Evolutionary conservation across 176 grass and related monocot genomes (phyloP).

Genomic region (Pontederia crassipes): DNA sequence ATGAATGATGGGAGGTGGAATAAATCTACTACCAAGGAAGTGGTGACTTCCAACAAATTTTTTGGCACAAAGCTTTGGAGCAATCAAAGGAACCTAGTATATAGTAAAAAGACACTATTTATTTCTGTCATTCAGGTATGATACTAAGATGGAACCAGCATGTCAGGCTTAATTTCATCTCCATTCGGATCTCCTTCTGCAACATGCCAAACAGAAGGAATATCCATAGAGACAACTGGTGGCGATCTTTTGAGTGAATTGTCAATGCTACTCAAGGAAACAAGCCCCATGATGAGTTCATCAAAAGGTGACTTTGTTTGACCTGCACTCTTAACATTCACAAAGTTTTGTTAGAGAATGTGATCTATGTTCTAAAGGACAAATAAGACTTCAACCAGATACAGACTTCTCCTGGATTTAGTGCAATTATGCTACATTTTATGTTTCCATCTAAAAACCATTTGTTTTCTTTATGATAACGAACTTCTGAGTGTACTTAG

Average conservation of each 20-base stretch:
- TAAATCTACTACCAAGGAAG: conserved; percentile 94
- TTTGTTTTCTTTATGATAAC: too few relatives aligned
- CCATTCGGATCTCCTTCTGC: conserved; percentile 58
- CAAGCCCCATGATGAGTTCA: conserved; percentile 53
- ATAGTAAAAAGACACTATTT: not conserved
- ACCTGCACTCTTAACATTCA: conserved; percentile 30
- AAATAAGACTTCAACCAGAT: too few relatives aligned
- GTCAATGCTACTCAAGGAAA: conserved; percentile 29
- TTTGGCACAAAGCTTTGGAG: conserved; percentile 79
- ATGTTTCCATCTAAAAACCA: too few relatives aligned
- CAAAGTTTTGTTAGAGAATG: conserved; percentile 14
- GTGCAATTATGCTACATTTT: too few relatives aligned
- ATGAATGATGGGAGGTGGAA: conserved; percentile 70
- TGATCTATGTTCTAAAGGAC: not conserved
- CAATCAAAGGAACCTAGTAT: conserved; percentile 67
- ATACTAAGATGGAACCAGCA: conserved; percentile 50
- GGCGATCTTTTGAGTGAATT: conserved; percentile 28
- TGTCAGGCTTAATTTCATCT: conserved; percentile 67
- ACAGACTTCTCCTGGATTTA: too few relatives aligned
- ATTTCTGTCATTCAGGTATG: not conserved
- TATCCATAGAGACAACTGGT: conserved; percentile 75
- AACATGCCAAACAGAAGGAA: conserved; percentile 88
- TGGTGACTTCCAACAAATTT: conserved; percentile 70
- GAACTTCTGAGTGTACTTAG: too few relatives aligned
- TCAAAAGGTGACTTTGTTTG: conserved; percentile 66